A percentile compares a stretch with the other conserved stretches of the same genome.
Conservation (phyloP, 2,329 filamentous ascomycete species). For the Aureobasidium sp. region DNA sequence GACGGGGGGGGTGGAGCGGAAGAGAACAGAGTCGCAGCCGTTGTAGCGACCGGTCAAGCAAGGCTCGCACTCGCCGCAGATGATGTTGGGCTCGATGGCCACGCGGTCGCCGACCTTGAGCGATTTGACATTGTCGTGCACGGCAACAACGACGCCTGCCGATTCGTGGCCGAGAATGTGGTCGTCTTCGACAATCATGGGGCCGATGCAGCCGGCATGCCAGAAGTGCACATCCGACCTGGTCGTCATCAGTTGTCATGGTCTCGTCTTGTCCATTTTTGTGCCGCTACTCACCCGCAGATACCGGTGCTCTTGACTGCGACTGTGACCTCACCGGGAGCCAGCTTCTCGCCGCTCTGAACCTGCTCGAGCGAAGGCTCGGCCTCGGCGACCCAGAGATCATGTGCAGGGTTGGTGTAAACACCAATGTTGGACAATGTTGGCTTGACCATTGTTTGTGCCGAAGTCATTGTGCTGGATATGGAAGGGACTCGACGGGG, state of each 20-base stretch:
- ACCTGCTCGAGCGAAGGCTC: conserved; percentile 70
- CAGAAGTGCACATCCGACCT: conserved; percentile 96
- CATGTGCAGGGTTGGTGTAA: conserved; percentile 88
- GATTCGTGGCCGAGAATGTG: conserved; percentile 96
- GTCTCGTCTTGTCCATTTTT: neutral
- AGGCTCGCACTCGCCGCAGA: conserved; percentile 83
- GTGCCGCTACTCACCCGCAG: conserved; percentile 60
- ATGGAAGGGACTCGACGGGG: neutral
- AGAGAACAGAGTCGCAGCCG: conserved; percentile 77
- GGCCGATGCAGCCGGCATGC: conserved; percentile 90
- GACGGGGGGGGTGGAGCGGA: conserved; percentile 86
- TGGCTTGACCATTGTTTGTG: conserved; percentile 15
- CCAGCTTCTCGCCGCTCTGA: conserved; percentile 59
- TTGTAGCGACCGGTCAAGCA: conserved; percentile 93
- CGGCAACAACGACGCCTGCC: conserved; percentile 71
- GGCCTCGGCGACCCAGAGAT: conserved; percentile 80
- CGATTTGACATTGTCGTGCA: conserved; percentile 68
- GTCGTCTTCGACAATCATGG: conserved; percentile 83
- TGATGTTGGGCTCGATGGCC: conserved; percentile 88
- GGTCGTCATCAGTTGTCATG: conserved; percentile 31
- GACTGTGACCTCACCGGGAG: conserved; percentile 77
- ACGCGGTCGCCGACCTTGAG: conserved; percentile 84
- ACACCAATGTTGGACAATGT: conserved; percentile 87
- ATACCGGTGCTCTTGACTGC: conserved; percentile 93
- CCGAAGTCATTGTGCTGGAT: conserved; percentile 9